Conservation (phyloP, 2,329 filamentous ascomycete species). For the Byssothecium circinans region DNA sequence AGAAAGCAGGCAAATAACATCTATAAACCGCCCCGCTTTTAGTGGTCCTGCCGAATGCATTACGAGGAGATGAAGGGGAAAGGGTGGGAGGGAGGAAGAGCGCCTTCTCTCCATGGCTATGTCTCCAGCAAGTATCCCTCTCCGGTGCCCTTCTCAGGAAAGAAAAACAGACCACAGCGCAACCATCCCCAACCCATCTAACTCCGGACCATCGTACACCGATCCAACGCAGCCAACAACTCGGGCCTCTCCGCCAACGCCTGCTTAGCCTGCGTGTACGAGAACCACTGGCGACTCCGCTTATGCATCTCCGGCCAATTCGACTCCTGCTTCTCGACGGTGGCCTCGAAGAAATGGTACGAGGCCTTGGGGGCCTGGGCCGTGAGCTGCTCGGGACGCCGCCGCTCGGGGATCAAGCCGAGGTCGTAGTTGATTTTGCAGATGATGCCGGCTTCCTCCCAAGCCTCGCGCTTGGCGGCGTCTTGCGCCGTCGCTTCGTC, state of each 20-base stretch:
- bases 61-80: constrained; percentile 18
- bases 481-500: constrained; percentile 88
- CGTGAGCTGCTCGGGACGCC: constrained; percentile 57
- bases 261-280: constrained; percentile 77
- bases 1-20: constrained; percentile 17
- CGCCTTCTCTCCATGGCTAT: constrained; percentile 15
- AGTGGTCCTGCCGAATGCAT: constrained; percentile 32
- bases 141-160: neutral
- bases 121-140: constrained; percentile 7
- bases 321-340: constrained; percentile 79
- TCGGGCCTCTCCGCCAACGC: constrained; percentile 79
- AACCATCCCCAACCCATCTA: neutral
- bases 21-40: constrained; percentile 35
- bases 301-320: constrained; percentile 96
- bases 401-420: constrained; percentile 81
- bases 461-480: constrained; percentile 84
- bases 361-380: constrained; percentile 70
- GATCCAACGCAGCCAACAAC: constrained; percentile 81
- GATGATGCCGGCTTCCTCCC: constrained; percentile 95
- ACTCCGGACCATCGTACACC: constrained; percentile 63
- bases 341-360: constrained; percentile 84
- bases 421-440: constrained; percentile 84
- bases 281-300: constrained; percentile 86
- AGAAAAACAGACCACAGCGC: neutral
- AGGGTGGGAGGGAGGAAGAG: constrained; percentile 1